A percentile compares a stretch with the other conserved stretches of the same genome.
These are phyloP conservation scores for Gossypium australe DNA, from an alignment of 345 rosid species.

Conservation along the genomic window DNA sequence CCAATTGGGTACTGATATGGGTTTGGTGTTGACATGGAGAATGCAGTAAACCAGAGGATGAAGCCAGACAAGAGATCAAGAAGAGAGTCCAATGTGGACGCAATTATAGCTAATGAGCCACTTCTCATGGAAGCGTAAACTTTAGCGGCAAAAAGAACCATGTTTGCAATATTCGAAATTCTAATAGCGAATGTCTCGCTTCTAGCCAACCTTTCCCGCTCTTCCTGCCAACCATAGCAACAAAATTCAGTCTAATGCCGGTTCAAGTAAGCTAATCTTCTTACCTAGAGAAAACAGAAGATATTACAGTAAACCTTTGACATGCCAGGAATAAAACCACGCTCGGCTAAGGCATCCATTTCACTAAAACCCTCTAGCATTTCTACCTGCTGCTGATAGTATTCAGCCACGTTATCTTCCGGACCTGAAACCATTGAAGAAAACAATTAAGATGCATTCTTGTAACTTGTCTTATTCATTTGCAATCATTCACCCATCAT, in stretches of 20 bases:
- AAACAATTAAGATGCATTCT: neutral
- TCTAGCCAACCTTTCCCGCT: slow-evolving; percentile 69
- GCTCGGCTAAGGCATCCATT: slow-evolving; percentile 93
- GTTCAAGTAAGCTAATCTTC: neutral
- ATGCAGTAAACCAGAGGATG: slow-evolving; percentile 98
- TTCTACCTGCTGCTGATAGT: slow-evolving; percentile 94
- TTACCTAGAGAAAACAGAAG: slow-evolving; percentile 6
- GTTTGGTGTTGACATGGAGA: slow-evolving; percentile 93
- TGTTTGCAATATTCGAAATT: slow-evolving; percentile 85
- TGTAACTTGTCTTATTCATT: neutral
- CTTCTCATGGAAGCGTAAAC: slow-evolving; percentile 86
- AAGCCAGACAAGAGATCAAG: slow-evolving; percentile 97
- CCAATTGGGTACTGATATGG: slow-evolving; percentile 98
- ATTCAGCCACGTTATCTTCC: slow-evolving; percentile 86
- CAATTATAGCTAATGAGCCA: slow-evolving; percentile 91
- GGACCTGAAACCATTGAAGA: slow-evolving; percentile 51
- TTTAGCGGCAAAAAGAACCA: slow-evolving; percentile 91
- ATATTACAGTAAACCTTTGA: slow-evolving; percentile 49
- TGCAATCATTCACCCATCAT: neutral
- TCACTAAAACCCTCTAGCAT: slow-evolving; percentile 94
- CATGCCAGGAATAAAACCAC: slow-evolving; percentile 87
- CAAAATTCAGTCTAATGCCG: slow-evolving; percentile 5
- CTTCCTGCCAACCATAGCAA: slow-evolving; percentile 57
- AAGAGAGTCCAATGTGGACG: slow-evolving; percentile 95
- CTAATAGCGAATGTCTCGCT: slow-evolving; percentile 85